phyloP scores from a whole-genome alignment of 441 rosid species.

The Codiaeum variegatum region DNA sequence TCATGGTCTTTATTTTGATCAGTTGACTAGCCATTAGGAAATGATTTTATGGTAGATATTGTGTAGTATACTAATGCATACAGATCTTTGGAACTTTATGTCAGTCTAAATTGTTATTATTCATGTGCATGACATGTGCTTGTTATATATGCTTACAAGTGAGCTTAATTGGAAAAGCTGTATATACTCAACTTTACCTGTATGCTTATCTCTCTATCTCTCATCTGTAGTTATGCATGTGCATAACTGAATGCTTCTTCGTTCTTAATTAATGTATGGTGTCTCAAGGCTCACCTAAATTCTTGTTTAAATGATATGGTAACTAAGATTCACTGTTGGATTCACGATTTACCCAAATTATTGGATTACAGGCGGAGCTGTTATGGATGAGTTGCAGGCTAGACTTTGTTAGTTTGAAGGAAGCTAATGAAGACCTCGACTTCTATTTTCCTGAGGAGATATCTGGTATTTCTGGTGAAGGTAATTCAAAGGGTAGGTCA shows the following conservation, averaged over 20 bases:
- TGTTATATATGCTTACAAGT: not conserved
- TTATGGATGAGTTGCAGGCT: constrained; percentile 53
- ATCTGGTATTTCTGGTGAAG: constrained; percentile 17
- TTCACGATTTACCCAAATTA: constrained; percentile 10
- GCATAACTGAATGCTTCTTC: not conserved
- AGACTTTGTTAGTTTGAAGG: constrained; percentile 47
- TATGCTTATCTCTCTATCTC: not conserved
- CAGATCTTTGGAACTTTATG: not conserved
- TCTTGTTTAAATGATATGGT: not conserved
- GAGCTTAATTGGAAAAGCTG: not conserved
- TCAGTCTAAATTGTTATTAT: not conserved
- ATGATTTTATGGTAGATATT: not conserved
- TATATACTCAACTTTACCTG: not conserved
- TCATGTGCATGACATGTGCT: not conserved
- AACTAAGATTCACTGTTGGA: not conserved
- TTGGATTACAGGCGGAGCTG: constrained; percentile 47
- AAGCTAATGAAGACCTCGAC: constrained; percentile 38
- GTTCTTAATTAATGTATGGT: constrained; percentile 2
- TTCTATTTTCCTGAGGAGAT: constrained; percentile 39
- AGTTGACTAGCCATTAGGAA: not conserved
- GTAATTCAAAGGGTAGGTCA: constrained; percentile 26
- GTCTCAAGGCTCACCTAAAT: not conserved
- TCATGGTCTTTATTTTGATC: not conserved
- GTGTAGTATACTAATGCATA: not conserved
- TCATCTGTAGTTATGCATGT: not conserved